phyloP scores from a whole-genome alignment of 164 flowering plant species.

The Tetracentron sinense region DNA sequence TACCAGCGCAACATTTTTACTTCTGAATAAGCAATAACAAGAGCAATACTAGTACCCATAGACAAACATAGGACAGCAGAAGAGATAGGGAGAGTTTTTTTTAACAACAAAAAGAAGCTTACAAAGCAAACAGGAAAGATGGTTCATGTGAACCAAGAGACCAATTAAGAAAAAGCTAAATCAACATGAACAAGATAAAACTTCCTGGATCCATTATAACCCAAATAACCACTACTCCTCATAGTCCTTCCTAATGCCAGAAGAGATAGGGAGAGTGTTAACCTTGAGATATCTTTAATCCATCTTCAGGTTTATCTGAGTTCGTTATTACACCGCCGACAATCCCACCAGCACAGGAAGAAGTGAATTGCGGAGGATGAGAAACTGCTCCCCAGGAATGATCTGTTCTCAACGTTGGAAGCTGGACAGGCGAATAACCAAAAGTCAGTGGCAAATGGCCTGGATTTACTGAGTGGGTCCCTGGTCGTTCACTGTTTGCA shows the following conservation, averaged over 20 bases:
- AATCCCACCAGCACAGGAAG: conserved; percentile 41
- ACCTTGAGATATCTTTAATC: conserved; percentile 32
- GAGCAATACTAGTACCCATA: background rate
- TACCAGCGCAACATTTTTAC: background rate
- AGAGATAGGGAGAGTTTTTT: background rate
- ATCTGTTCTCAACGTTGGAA: conserved; percentile 63
- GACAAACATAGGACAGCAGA: background rate
- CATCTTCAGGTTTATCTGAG: conserved; percentile 37
- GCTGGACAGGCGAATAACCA: conserved; percentile 72
- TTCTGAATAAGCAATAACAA: background rate
- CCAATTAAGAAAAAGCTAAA: too few relatives aligned
- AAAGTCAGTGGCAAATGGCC: conserved; percentile 51
- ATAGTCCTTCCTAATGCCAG: too few relatives aligned
- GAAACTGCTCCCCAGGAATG: conserved; percentile 45
- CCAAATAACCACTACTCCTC: too few relatives aligned
- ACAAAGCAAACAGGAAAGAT: too few relatives aligned
- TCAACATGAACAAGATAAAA: too few relatives aligned
- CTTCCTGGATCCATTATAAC: too few relatives aligned
- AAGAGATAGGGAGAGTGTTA: background rate
- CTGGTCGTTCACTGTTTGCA: conserved; percentile 40
- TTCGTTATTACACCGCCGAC: conserved; percentile 24
- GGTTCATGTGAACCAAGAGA: too few relatives aligned
- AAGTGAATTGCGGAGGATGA: conserved; percentile 47
- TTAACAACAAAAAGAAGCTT: too few relatives aligned
- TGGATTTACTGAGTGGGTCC: conserved; percentile 33